Base-by-base conservation (phyloP, 2,329 filamentous ascomycete species). In the Acrocalymma vagum region DNA sequence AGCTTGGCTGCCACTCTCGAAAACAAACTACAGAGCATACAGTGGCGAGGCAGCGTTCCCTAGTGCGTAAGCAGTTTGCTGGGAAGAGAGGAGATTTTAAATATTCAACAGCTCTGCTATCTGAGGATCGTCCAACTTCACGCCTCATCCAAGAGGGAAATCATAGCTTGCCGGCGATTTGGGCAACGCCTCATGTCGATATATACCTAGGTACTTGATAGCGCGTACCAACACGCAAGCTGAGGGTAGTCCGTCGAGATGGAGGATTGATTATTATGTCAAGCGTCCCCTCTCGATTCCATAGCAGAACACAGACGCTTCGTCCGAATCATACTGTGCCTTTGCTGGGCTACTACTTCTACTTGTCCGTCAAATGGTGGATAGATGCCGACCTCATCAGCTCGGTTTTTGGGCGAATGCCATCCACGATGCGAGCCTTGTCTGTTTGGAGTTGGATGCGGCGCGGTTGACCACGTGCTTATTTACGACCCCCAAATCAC, bases 241-340 rank as follows among this genome's bases (percentile, higher is more conserved):
- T 76, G 71, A 75, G 75, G 72, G 69, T 78, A 71, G 67, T 60
- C 63, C 59, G 54, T 64, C 59, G 61, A 67, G 63, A 48, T 52
- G 53, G 44, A 44, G 52, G 56, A 56, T 55, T 42, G 33, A 72
- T 72, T 73, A 60, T 65, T 83, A n/a, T n/a, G n/a, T 82, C 87
- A 88, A 84, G 82, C 84, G 80, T 79, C 71, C 81, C 82, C 80
- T 83, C 82, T 80, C 72, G 72, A 72, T 66, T 84, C 81, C 84
- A 84, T 88, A 88, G 86, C 85, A 86, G 82, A 85, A 75, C 71
- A 74, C 73, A 72, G 68, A 69, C 63, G 68, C 56, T 70, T 70
- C 67, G 67, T 53, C 62, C 64, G 65, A 68, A 70, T 49, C 58
- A 62, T 56, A 67, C 63, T 70, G 67, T 70, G 66, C 63, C 63